These are phyloP conservation scores for Pichia cactophila DNA, from an alignment of 1,139 yeast species.

Conservation along the genomic window DNA sequence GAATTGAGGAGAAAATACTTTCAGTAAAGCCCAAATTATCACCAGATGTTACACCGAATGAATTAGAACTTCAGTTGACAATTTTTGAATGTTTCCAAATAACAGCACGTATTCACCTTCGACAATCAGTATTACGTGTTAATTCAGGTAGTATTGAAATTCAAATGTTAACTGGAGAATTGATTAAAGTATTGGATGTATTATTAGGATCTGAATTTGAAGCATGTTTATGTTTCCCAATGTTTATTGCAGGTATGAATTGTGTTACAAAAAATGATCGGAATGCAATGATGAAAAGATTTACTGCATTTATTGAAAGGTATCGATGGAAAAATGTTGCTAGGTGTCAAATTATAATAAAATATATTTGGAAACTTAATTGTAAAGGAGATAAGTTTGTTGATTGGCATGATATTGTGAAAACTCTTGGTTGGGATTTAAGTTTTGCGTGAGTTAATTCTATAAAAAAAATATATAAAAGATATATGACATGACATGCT, in stretches of 20 bases:
- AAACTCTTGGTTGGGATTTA: slow-evolving; percentile 67
- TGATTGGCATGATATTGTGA: slow-evolving; percentile 65
- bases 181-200: slow-evolving; percentile 51
- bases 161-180: slow-evolving; percentile 49
- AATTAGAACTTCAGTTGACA: slow-evolving; percentile 59
- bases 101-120: slow-evolving; percentile 59
- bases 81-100: slow-evolving; percentile 67
- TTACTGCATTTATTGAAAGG: slow-evolving; percentile 48
- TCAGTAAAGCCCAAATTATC: slow-evolving; percentile 52
- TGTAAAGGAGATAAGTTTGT: slow-evolving; percentile 39
- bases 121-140: slow-evolving; percentile 53
- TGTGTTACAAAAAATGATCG: slow-evolving; percentile 47
- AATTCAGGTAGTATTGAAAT: slow-evolving; percentile 62
- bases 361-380: slow-evolving; percentile 49
- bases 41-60: slow-evolving; percentile 39
- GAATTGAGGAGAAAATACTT: slow-evolving; percentile 45
- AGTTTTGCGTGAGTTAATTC: slow-evolving; percentile 48
- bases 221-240: slow-evolving; percentile 65
- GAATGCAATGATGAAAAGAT: slow-evolving; percentile 41
- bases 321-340: slow-evolving; percentile 64
- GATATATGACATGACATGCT: not conserved
- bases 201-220: slow-evolving; percentile 63
- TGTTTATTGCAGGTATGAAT: slow-evolving; percentile 70
- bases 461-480: not conserved
- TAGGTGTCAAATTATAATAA: slow-evolving; percentile 52